These are phyloP conservation scores for Acanthamoeba quina DNA, from an alignment of 208 protist species.

Conservation along the genomic window DNA sequence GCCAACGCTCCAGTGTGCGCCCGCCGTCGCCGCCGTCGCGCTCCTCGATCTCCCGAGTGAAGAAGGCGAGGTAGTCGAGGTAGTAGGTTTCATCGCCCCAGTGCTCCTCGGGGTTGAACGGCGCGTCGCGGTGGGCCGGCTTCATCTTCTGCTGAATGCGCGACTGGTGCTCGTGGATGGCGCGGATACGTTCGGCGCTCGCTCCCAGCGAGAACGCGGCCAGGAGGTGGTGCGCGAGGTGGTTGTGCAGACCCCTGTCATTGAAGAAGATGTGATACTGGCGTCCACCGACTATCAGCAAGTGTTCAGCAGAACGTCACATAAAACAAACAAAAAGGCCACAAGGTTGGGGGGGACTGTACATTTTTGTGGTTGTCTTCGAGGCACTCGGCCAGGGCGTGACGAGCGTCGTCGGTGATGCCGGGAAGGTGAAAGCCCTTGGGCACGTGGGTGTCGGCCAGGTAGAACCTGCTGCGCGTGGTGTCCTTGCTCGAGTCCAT, in stretches of 20 bases:
- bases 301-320: too few species aligned
- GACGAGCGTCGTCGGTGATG: constrained; percentile 2
- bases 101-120: not conserved
- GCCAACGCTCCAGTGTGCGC: constrained; percentile 1
- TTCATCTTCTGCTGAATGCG: not conserved
- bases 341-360: too few species aligned
- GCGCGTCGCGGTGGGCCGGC: not conserved
- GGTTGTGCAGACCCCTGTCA: constrained; percentile 26
- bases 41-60: not conserved
- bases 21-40: constrained; percentile 5
- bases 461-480: constrained; percentile 5
- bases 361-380: not conserved
- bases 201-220: constrained; percentile 27
- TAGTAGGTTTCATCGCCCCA: constrained; percentile 55
- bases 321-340: too few species aligned
- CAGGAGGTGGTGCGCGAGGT: constrained; percentile 49
- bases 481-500: too few species aligned
- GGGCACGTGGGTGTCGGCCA: not conserved
- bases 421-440: constrained; percentile 31
- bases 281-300: too few species aligned
- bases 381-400: constrained; percentile 29
- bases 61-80: constrained; percentile 49
- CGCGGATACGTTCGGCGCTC: not conserved
- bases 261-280: constrained; percentile 51
- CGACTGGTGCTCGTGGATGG: constrained; percentile 21